Percentiles rank a stretch among this genome's conserved stretches.
Conservation (phyloP, 371 early-diverging fungal genomes). For the Gilbertella persicaria region DNA sequence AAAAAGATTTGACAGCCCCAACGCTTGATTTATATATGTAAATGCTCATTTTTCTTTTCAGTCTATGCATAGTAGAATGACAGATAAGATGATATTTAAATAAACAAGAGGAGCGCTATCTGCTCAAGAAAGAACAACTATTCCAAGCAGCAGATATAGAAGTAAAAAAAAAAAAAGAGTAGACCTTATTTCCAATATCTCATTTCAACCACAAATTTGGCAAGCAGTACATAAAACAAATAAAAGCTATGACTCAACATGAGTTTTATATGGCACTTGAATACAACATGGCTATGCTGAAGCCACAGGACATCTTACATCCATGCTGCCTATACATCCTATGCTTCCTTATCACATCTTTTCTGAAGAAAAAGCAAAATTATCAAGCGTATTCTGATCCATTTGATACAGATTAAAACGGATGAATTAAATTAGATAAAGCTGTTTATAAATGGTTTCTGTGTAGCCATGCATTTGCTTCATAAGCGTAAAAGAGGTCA, state of each 20-base stretch:
- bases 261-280: conserved; percentile 23
- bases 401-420: conserved; percentile 8
- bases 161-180: not conserved
- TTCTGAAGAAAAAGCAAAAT: conserved; percentile 44
- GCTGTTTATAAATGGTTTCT: conserved; percentile 37
- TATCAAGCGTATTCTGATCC: conserved; percentile 10
- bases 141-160: no score
- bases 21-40: no score
- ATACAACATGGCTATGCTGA: conserved; percentile 17
- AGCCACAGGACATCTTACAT: conserved; percentile 1
- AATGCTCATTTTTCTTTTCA: no score
- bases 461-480: conserved; percentile 24
- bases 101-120: no score
- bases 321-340: no score
- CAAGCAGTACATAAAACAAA: conserved; percentile 11
- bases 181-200: not conserved
- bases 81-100: no score
- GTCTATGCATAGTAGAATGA: no score
- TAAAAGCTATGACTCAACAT: conserved; percentile 2
- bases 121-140: no score
- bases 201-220: conserved; percentile 10
- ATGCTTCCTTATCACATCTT: conserved; percentile 50
- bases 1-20: no score
- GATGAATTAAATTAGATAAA: conserved; percentile 8
- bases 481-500: conserved; percentile 9